Conservation (phyloP, 441 rosid species). For the Erodium trifolium region DNA sequence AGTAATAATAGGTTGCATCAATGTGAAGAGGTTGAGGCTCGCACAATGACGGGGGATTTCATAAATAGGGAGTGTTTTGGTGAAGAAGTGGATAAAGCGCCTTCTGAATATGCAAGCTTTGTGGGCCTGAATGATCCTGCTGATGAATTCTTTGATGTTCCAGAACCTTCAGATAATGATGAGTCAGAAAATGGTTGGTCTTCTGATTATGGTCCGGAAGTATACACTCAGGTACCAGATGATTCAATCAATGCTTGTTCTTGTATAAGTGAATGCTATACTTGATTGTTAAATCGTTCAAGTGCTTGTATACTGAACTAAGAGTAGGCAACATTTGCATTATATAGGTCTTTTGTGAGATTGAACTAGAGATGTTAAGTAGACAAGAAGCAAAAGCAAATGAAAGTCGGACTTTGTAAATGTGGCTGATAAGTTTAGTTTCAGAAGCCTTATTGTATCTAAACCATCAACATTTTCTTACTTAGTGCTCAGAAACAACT, state of each 20-base stretch:
- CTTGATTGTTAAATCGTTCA: slow-evolving; percentile 9
- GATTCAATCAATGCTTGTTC: slow-evolving; percentile 10
- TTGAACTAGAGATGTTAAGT: background rate
- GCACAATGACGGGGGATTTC: slow-evolving; percentile 31
- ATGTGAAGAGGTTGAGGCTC: slow-evolving; percentile 35
- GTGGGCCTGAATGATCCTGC: slow-evolving; percentile 68
- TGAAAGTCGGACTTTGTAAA: slow-evolving; percentile 1
- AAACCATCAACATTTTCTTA: background rate
- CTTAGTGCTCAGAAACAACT: background rate
- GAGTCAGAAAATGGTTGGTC: slow-evolving; percentile 56
- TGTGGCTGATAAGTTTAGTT: background rate
- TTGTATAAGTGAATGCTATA: slow-evolving; percentile 11
- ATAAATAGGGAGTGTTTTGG: slow-evolving; percentile 31
- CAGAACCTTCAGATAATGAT: slow-evolving; percentile 66
- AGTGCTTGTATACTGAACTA: background rate
- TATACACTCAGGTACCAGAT: slow-evolving; percentile 50
- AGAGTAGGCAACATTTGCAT: background rate
- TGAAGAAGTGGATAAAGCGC: slow-evolving; percentile 55
- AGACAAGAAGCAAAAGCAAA: background rate
- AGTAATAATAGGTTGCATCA: slow-evolving; percentile 38
- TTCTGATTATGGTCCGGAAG: slow-evolving; percentile 58
- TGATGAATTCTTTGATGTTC: slow-evolving; percentile 92
- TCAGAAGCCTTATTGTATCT: background rate
- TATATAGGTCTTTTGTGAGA: slow-evolving; percentile 3
- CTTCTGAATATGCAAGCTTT: slow-evolving; percentile 78